These are phyloP conservation scores for Telfairia occidentalis DNA, from an alignment of 331 rosid genomes.

Conservation along the genomic window DNA sequence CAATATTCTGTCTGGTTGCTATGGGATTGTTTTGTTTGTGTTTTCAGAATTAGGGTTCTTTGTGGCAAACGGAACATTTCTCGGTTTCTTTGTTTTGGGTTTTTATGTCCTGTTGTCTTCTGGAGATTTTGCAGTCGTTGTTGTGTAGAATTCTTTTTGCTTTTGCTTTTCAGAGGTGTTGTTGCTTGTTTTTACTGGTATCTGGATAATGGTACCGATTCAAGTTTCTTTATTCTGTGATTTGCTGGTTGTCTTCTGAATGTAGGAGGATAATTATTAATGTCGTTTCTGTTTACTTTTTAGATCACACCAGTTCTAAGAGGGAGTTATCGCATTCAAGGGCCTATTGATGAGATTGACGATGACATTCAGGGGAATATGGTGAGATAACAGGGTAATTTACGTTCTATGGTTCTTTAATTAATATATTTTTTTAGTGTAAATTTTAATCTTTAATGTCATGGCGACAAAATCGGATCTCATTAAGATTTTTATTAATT, in stretches of 20 bases:
- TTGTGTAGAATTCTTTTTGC: background rate
- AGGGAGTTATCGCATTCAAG: conserved; percentile 30
- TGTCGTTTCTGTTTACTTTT: conserved; percentile 23
- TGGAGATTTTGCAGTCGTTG: background rate
- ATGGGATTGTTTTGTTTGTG: background rate
- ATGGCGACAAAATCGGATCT: background rate
- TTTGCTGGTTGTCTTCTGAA: background rate
- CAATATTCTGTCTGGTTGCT: background rate
- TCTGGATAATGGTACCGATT: background rate
- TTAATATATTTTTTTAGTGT: background rate
- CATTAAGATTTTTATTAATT: background rate
- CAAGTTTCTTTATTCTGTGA: background rate
- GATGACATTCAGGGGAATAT: conserved; percentile 23
- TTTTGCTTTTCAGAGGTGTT: background rate
- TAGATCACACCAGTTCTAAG: conserved; percentile 32
- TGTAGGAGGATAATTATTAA: conserved; percentile 15
- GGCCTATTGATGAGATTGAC: conserved; percentile 21
- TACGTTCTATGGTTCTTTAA: background rate
- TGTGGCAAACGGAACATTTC: background rate
- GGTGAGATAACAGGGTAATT: conserved; percentile 37
- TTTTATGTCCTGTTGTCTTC: background rate
- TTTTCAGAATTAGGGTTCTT: conserved; percentile 14
- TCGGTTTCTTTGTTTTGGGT: background rate
- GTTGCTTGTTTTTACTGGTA: background rate
- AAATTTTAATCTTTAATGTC: background rate